Percentiles rank a stretch among this genome's conserved stretches.
Conservation (phyloP, 2,329 filamentous ascomycete species). For the Fusarium proliferatum region DNA sequence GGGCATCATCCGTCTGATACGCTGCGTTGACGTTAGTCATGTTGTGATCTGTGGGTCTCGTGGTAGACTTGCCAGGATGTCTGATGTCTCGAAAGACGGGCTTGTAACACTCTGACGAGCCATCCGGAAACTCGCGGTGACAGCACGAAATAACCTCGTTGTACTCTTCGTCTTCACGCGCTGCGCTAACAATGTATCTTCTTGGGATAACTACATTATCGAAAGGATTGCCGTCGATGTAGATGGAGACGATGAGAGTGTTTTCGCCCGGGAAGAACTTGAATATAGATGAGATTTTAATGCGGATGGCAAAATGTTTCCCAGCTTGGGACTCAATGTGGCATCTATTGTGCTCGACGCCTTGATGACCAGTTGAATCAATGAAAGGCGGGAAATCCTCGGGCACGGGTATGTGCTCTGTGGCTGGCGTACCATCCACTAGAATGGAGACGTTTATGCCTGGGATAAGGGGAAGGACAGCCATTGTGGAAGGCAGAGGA, state of each 20-base stretch:
- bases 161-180: too few relatives aligned
- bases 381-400: background rate
- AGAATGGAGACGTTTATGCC: background rate
- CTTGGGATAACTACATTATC: rapidly evolving
- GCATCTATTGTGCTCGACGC: rapidly evolving
- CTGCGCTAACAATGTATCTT: background rate
- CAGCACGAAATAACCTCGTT: rapidly evolving
- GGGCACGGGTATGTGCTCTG: background rate
- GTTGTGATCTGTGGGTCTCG: rapidly evolving
- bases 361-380: rapidly evolving
- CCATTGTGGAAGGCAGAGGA: background rate
- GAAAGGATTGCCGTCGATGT: background rate
- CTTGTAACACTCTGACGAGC: background rate
- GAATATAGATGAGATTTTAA: rapidly evolving
- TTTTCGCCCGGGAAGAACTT: rapidly evolving
- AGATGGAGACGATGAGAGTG: rapidly evolving
- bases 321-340: background rate
- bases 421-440: rapidly evolving
- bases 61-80: background rate
- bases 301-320: background rate
- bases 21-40: background rate
- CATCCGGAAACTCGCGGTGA: background rate
- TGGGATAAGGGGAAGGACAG: background rate
- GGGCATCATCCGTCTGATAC: rapidly evolving
- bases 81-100: background rate